A percentile compares a stretch with the other conserved stretches of the same genome.
Evolutionary conservation across 345 rosid species (phyloP).

Genomic region (Chamaenerion angustifolium): DNA sequence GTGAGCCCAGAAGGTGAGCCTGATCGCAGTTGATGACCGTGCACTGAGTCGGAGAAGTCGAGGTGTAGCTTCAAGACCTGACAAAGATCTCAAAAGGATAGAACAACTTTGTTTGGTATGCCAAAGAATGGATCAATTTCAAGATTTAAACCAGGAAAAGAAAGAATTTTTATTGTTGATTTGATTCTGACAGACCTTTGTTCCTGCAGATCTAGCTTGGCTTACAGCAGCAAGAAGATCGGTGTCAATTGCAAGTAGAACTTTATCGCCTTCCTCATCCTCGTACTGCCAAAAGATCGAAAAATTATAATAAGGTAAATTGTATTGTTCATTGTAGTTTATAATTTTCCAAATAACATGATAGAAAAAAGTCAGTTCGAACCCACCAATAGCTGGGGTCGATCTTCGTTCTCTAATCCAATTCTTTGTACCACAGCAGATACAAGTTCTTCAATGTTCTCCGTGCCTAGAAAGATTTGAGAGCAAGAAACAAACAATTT

Average conservation of each 20-base stretch:
- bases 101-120: neutral
- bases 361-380: neutral
- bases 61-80: slow-evolving; percentile 68
- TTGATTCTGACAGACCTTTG: slow-evolving; percentile 35
- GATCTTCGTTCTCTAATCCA: slow-evolving; percentile 28
- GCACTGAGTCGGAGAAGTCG: slow-evolving; percentile 32
- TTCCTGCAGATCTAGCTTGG: slow-evolving; percentile 52
- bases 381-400: slow-evolving; percentile 65
- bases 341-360: neutral
- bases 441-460: slow-evolving; percentile 62
- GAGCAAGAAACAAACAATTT: slow-evolving; percentile 2
- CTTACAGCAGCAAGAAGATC: slow-evolving; percentile 65
- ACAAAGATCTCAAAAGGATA: slow-evolving; percentile 1
- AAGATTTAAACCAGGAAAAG: too few relatives aligned
- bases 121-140: too few relatives aligned
- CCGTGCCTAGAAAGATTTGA: slow-evolving; percentile 20
- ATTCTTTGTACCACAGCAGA: slow-evolving; percentile 58
- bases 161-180: too few relatives aligned
- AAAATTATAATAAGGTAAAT: neutral
- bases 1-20: slow-evolving; percentile 9
- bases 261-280: slow-evolving; percentile 94
- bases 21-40: slow-evolving; percentile 12
- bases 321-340: neutral
- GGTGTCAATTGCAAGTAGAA: slow-evolving; percentile 50
- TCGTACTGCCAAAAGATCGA: slow-evolving; percentile 33